Base-by-base conservation (phyloP, 345 rosid species). In the Cochlearia excelsa region DNA sequence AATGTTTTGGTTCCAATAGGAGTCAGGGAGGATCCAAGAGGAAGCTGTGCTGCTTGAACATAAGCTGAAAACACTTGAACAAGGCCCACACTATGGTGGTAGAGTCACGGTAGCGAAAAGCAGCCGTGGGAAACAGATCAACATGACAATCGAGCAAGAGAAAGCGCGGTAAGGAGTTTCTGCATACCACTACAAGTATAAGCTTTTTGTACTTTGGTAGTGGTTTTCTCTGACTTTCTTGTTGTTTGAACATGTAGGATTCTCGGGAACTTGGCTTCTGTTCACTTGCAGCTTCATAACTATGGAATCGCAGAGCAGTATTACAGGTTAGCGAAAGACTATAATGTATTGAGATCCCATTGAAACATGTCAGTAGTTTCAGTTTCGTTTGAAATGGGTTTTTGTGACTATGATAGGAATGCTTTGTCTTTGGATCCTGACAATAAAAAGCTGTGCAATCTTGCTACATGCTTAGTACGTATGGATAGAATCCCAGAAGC, bases 261-360 rank as follows among this genome's bases (percentile, higher is more conserved):
- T 48, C 63, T 83, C 26, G 95, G 88, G 43, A 89, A 84, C 71
- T 62, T 89, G 69, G 95, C 90, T 38, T 89, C 95, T 92, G 90
- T 88, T 66, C 78, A 81, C 46, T 64, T 89, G 60, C 85, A 79
- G 80, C 75, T 78, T 54, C 82, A 74, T 62, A 78, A 86, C 66
- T 86, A 81, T 46, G 83, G 83, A 70, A 75, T 77, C 1, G 85
- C 95, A 4, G 90, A 86, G 57, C 75, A 80, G 26, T 58, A 75
- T 63, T 86, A 89, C 79, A 79, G 85, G 95, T 79, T 71, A 1
- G 65, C 42, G 71, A 35, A 11, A 43, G 33, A 9, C 1, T 37
- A 4, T 37, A n/a, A 30, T 4, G 23, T 16, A 16, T 16, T 16
- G 23, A 0, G 4, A 37, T n/a, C 37, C 6, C 50, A 50, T 35